Evolutionary conservation across 106 monocot species (phyloP).

Genomic region (Hemerocallis citrina): DNA sequence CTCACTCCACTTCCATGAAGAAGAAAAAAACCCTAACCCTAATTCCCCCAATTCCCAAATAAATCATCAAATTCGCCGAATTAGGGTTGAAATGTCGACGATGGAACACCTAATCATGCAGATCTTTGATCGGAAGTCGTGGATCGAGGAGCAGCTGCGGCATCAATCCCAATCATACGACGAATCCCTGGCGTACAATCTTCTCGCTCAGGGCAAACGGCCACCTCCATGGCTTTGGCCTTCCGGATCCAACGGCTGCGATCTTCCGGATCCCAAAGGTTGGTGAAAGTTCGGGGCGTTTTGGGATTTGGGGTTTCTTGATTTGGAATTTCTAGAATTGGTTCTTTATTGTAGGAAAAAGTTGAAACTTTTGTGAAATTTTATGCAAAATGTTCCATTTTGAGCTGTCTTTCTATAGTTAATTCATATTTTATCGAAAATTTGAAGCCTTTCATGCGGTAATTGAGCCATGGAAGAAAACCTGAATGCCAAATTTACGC

Average conservation of each 20-base stretch:
- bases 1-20: too few species aligned
- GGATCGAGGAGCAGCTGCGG: constrained; percentile 39
- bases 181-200: constrained; percentile 45
- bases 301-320: too few species aligned
- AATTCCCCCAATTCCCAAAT: too few species aligned
- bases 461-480: background rate
- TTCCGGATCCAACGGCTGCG: background rate
- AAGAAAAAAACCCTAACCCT: too few species aligned
- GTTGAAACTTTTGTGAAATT: background rate
- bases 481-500: background rate
- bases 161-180: constrained; percentile 52
- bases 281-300: too few species aligned
- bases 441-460: background rate
- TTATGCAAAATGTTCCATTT: constrained; percentile 1
- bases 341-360: background rate
- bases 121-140: constrained; percentile 56
- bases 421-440: background rate
- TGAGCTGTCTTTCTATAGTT: background rate
- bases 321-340: background rate
- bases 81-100: too few species aligned
- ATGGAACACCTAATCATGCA: constrained; percentile 77
- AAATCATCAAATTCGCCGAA: too few species aligned
- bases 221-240: constrained; percentile 54
- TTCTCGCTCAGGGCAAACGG: constrained; percentile 37
- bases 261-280: constrained; percentile 26